Conservation (phyloP, 345 rosid species). For the Bruguiera parviflora region DNA sequence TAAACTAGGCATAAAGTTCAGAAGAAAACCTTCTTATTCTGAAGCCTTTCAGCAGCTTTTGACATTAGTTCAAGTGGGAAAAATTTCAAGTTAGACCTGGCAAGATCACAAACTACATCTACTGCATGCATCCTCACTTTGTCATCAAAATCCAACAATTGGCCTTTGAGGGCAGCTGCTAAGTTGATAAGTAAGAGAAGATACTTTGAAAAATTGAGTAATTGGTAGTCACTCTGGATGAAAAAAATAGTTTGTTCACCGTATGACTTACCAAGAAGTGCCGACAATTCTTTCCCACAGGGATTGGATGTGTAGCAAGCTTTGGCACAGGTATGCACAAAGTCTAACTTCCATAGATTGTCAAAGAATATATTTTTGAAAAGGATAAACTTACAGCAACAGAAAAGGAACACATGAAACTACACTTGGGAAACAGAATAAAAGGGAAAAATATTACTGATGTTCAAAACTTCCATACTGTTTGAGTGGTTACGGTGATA, state of each 20-base stretch:
- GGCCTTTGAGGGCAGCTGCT: constrained; percentile 72
- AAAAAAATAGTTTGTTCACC: constrained; percentile 4
- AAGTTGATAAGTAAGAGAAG: constrained; percentile 13
- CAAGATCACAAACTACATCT: constrained; percentile 70
- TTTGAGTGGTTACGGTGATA: constrained; percentile 1
- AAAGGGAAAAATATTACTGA: not conserved
- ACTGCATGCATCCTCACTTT: constrained; percentile 78
- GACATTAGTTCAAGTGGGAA: constrained; percentile 50
- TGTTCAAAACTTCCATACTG: not conserved
- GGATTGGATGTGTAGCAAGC: constrained; percentile 62
- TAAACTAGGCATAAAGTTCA: constrained; percentile 4
- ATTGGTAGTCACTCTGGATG: constrained; percentile 20
- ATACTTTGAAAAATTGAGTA: not conserved
- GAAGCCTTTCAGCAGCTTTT: constrained; percentile 71
- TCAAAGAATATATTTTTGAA: constrained; percentile 85
- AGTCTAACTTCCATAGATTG: constrained; percentile 86
- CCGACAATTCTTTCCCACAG: constrained; percentile 48
- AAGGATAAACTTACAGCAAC: not conserved
- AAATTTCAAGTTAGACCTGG: constrained; percentile 48
- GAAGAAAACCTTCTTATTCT: constrained; percentile 79
- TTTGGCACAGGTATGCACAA: constrained; percentile 64
- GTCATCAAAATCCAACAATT: constrained; percentile 80
- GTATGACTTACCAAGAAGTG: constrained; percentile 58
- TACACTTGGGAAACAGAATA: too few species aligned
- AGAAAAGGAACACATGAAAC: not conserved